A percentile compares a stretch with the other conserved stretches of the same genome.
These are phyloP conservation scores for Solanum sparsipilum DNA, from an alignment of 257 asterid genomes.

Conservation along the genomic window DNA sequence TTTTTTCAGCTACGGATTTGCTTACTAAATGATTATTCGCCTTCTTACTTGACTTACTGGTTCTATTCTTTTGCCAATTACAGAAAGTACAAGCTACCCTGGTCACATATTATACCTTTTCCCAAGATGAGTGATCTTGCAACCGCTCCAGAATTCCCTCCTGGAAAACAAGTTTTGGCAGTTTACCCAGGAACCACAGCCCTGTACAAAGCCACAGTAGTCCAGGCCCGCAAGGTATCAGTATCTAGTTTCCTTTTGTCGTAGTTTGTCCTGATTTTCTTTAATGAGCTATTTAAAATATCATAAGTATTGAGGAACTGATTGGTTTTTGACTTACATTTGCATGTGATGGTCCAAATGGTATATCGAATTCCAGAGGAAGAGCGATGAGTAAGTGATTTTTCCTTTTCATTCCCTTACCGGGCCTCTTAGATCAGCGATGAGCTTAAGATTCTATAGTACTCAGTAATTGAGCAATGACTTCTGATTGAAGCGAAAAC, in stretches of 20 bases:
- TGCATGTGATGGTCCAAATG: constrained; percentile 12
- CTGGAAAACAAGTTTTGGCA: constrained; percentile 88
- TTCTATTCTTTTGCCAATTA: constrained; percentile 14
- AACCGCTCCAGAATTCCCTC: constrained; percentile 58
- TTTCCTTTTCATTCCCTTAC: background rate
- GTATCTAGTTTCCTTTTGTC: background rate
- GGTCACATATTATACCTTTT: constrained; percentile 84
- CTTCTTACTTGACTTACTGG: background rate
- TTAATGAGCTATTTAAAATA: background rate
- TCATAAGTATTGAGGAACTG: constrained; percentile 12
- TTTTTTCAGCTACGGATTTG: background rate
- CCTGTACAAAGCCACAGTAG: constrained; percentile 90
- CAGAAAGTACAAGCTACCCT: constrained; percentile 92
- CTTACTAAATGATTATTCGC: background rate
- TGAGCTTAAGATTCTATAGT: background rate
- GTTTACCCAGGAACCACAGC: constrained; percentile 97
- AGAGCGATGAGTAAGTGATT: constrained; percentile 74
- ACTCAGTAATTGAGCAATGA: background rate
- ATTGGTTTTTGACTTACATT: constrained; percentile 17
- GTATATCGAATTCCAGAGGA: constrained; percentile 45
- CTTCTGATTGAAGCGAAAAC: background rate
- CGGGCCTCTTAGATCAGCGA: background rate
- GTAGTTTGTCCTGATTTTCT: background rate
- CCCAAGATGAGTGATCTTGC: constrained; percentile 73
- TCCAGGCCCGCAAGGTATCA: constrained; percentile 75